phyloP scores from a whole-genome alignment of 805 yeast species.

The Huiozyma naganishii region DNA sequence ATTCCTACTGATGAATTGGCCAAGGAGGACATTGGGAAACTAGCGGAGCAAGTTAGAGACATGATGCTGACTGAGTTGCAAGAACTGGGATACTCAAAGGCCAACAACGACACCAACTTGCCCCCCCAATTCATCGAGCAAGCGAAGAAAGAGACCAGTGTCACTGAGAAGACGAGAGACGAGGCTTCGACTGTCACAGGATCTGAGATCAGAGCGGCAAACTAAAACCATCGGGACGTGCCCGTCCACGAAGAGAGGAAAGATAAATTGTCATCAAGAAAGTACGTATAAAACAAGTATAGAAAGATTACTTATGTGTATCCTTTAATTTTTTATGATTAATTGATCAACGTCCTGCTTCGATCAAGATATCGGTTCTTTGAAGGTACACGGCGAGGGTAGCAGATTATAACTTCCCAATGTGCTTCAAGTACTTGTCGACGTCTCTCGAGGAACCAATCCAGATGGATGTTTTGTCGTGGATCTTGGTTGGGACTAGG shows the following conservation, averaged over 20 bases:
- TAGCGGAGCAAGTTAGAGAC: conserved; percentile 46
- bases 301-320: no score
- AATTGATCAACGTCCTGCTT: no score
- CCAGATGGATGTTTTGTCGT: conserved; percentile 91
- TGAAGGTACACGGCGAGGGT: no score
- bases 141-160: neutral
- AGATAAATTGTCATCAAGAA: no score
- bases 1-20: conserved; percentile 59
- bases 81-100: conserved; percentile 32
- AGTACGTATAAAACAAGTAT: no score
- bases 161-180: neutral
- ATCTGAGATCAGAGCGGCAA: no score
- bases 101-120: conserved; percentile 20
- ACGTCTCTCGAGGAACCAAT: conserved; percentile 76
- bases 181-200: no score
- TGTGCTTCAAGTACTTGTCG: conserved; percentile 44
- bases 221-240: no score
- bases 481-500: conserved; percentile 75
- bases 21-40: conserved; percentile 56
- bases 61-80: conserved; percentile 40
- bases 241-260: no score
- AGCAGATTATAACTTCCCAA: conserved; percentile 11
- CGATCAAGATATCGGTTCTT: no score
- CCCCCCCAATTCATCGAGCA: conserved; percentile 11
- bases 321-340: no score